Conservation (phyloP, 257 asterid genomes). For the Scutellaria baicalensis region DNA sequence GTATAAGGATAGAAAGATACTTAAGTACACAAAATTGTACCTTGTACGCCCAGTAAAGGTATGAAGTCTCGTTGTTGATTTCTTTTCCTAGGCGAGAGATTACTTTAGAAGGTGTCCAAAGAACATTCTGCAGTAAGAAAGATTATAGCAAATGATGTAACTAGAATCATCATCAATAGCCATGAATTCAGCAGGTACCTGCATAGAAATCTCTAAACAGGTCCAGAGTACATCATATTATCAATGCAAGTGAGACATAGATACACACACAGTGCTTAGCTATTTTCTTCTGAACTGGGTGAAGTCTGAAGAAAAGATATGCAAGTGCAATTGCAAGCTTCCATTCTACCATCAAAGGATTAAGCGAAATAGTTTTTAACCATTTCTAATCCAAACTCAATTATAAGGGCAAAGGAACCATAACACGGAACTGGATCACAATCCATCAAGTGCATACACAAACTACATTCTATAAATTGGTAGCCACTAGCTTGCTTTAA, state of each 20-base stretch:
- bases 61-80: slow-evolving; percentile 71
- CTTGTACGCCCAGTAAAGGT: slow-evolving; percentile 92
- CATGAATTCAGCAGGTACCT: not conserved
- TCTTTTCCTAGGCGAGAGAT: slow-evolving; percentile 87
- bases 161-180: not conserved
- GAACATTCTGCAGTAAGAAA: slow-evolving; percentile 40
- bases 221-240: not conserved
- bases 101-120: slow-evolving; percentile 93
- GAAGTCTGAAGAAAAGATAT: not conserved
- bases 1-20: not conserved
- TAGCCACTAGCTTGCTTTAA: not conserved
- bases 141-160: not conserved
- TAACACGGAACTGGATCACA: not conserved
- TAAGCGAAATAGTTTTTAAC: not conserved
- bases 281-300: not conserved
- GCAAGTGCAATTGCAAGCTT: not conserved
- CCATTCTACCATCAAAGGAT: not conserved
- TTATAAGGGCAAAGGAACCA: not conserved
- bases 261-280: not conserved
- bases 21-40: slow-evolving; percentile 22
- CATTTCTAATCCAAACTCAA: not conserved
- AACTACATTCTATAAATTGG: not conserved
- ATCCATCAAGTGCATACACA: not conserved
- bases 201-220: not conserved
- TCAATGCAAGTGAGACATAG: not conserved